Conservation (phyloP, 2,329 filamentous ascomycete species). For the Helminthosporium solani region DNA sequence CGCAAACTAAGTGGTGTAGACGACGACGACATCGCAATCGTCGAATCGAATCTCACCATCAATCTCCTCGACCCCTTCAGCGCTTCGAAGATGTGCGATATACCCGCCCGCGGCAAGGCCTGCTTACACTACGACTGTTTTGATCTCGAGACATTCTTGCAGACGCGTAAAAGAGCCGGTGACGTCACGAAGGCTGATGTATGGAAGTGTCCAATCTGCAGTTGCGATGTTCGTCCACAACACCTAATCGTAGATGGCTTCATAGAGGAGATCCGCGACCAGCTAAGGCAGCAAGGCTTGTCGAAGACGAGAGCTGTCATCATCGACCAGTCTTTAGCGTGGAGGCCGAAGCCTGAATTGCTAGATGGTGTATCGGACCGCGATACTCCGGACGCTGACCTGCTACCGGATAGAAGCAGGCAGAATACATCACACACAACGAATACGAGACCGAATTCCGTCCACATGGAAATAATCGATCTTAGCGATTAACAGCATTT, state of each 20-base stretch:
- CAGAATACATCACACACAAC: background rate
- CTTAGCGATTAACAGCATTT: constrained; percentile 5
- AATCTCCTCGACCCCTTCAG: constrained; percentile 51
- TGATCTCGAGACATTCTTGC: constrained; percentile 79
- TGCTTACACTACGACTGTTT: constrained; percentile 88
- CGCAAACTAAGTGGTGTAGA: constrained; percentile 49
- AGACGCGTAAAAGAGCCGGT: constrained; percentile 32
- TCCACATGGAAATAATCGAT: constrained; percentile 6
- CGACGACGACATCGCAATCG: constrained; percentile 57
- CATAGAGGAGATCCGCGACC: constrained; percentile 60
- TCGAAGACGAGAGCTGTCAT: constrained; percentile 61
- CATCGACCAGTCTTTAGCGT: constrained; percentile 64
- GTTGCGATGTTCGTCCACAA: constrained; percentile 71
- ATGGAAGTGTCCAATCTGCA: constrained; percentile 88
- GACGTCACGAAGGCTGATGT: constrained; percentile 57
- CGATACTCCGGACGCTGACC: constrained; percentile 12
- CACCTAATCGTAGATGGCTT: constrained; percentile 74
- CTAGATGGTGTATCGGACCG: constrained; percentile 15
- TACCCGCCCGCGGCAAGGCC: constrained; percentile 67
- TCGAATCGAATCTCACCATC: constrained; percentile 45
- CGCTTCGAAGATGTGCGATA: constrained; percentile 57
- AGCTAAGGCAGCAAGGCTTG: constrained; percentile 53
- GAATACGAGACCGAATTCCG: background rate
- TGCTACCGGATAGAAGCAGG: background rate
- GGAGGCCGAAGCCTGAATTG: constrained; percentile 54